These are phyloP conservation scores for Salix viminalis DNA, from an alignment of 345 rosid genomes.

Conservation along the genomic window DNA sequence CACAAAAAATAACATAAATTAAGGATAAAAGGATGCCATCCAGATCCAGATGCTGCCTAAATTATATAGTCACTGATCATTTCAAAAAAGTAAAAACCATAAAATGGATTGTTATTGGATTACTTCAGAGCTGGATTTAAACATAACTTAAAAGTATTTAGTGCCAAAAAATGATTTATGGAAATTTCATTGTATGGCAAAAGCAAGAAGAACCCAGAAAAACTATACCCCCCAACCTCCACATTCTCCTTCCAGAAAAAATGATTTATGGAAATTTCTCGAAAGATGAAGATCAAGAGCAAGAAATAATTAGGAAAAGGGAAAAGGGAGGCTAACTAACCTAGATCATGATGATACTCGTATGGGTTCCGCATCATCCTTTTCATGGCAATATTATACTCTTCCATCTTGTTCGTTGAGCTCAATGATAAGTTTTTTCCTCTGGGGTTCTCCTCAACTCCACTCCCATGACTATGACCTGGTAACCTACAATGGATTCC, in stretches of 20 bases:
- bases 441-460: slow-evolving; percentile 31
- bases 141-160: not conserved
- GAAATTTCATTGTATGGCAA: not conserved
- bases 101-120: not conserved
- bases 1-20: slow-evolving; percentile 8
- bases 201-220: not conserved
- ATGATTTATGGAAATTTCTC: too few relatives aligned
- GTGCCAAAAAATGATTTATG: not conserved
- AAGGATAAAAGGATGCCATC: slow-evolving; percentile 7
- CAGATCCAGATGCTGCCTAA: slow-evolving; percentile 17
- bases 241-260: not conserved
- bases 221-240: not conserved
- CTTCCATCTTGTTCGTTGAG: slow-evolving; percentile 53
- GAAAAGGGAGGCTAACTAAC: slow-evolving; percentile 26
- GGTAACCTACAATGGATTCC: slow-evolving; percentile 38
- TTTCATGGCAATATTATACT: slow-evolving; percentile 80
- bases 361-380: slow-evolving; percentile 85
- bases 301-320: not conserved
- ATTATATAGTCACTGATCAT: not conserved
- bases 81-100: not conserved
- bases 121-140: not conserved
- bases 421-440: slow-evolving; percentile 27
- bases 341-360: slow-evolving; percentile 92
- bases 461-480: slow-evolving; percentile 22
- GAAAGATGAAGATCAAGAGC: not conserved